Base-by-base conservation (phyloP, 2,329 filamentous ascomycete genomes). In the Trichoderma aggressivum region DNA sequence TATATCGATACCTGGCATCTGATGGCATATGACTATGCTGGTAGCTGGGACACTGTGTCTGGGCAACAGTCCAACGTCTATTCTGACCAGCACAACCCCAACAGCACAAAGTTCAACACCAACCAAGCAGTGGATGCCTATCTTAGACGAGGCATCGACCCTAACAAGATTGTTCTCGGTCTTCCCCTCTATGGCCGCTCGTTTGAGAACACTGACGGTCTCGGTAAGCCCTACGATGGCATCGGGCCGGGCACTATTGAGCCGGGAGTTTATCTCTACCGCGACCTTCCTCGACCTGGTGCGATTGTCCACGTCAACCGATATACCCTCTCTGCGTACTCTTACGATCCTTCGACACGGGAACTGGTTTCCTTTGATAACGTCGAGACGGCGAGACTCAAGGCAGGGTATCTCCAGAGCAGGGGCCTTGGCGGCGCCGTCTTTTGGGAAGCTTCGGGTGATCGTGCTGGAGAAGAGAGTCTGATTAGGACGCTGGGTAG, bases 401-500 rank as follows among this genome's bases (percentile, higher is more conserved):
- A 96, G 83, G 87, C 87, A 0, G 78, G 83, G 10, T 96, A 91
- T 77, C 85, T 96, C 74, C 82, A 83, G 74, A 76, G 82, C 26
- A 84, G 84, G 67, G 83, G 86, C 0, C 85, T 97, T 1, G 93
- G 91, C 1, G 93, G 93, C 14, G 90, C 88, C 0, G 92, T 96
- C 84, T 97, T 92, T 87, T 97, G 93, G 93, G 93, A 97, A 80
- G 90, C 89, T 11, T 91, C 88, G 74, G 90, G 89, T 14, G 93
- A 97, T 76, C 82, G 80, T 74, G 75, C 73, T 0, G 86, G 83
- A 36, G 77, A 76, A 1, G 73, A 75, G 24, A 94, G 91, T 75
- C 81, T 96, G 73, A 88, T 92, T 24, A 79, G 81, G 21, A 85
- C 85, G 8, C 77, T 88, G 73, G 84, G 85, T 3, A 80, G 80